Evolutionary conservation across 1,284 basidiomycete species (phyloP), one percentile per base, ranked within the genome.

Genomic region (Boletus austroedulis): DNA sequence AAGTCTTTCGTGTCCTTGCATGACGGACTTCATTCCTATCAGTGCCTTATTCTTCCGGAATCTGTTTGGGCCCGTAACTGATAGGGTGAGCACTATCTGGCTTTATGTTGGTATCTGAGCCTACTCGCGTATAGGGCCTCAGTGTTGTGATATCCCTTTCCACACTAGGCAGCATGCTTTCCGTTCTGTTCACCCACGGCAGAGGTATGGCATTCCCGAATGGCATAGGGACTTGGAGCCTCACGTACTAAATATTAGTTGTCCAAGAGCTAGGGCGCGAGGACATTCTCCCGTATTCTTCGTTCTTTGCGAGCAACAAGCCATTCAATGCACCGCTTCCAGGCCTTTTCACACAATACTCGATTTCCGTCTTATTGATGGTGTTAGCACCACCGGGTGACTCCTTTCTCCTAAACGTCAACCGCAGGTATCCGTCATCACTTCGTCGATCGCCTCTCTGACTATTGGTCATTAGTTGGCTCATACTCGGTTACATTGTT

Each of bases 191-290:
- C 64, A 72, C 80, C 1, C 84, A 86, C 66, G 85, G 85, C 17
- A 73, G 87, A 77, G 81, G 86, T 85, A 64, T 59, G 58, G 15
- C 0, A 44, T 34, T 7, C 5, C 26, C 44, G 10, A 21, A 31
- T 36, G 23, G 15, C 24, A 24, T 31, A 15, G 28, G 36, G 29
- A 21, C 5, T n/a, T 5, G 45, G 21, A 8, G 2, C 28, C 51
- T 62, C n/a, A 61, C 34, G 12, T n/a, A n/a, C n/a, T 21, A 19
- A 36, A 45, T 19, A 32, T 0, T 53, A 87, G 86, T 89, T 11
- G 80, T 87, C 6, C 87, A 90, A 69, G 87, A 88, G 68, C 76
- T 89, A 4, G 87, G 85, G 1, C 77, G 85, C 19, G 86, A 87
- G 65, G 86, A 84, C 0, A 76, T 87, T 31, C 71, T 89, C 7